phyloP scores from a whole-genome alignment of 805 yeast genomes.

The Wickerhamiella sergipiensis region DNA sequence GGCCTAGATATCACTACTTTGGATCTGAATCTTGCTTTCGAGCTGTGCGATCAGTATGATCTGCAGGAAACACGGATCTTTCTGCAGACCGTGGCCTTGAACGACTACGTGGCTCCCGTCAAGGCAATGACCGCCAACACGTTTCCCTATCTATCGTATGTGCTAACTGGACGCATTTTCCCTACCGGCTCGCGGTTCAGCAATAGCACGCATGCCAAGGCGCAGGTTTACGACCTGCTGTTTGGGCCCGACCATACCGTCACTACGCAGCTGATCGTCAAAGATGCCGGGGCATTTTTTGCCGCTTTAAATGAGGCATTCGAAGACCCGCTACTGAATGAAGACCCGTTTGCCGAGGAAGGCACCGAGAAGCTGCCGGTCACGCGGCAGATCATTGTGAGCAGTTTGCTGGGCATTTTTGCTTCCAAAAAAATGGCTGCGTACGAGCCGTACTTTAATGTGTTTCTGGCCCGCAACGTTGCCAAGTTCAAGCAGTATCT shows the following conservation, averaged over 20 bases:
- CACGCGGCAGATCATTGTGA: slow-evolving; percentile 66
- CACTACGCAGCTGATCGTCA: slow-evolving; percentile 1
- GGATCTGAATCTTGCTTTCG: slow-evolving; percentile 66
- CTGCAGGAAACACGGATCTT: slow-evolving; percentile 52
- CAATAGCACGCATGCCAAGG: slow-evolving; percentile 30
- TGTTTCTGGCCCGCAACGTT: slow-evolving; percentile 67
- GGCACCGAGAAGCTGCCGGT: slow-evolving; percentile 22
- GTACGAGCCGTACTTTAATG: slow-evolving; percentile 31
- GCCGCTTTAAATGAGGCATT: slow-evolving; percentile 66
- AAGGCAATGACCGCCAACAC: slow-evolving; percentile 8
- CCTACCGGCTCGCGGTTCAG: slow-evolving; percentile 42
- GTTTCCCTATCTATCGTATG: slow-evolving; percentile 53
- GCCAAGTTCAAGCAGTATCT: slow-evolving; percentile 80
- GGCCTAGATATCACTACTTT: slow-evolving; percentile 50
- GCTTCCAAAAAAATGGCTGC: slow-evolving; percentile 34
- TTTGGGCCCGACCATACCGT: slow-evolving; percentile 28
- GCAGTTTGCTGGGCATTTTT: slow-evolving; percentile 36
- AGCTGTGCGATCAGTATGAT: slow-evolving; percentile 41
- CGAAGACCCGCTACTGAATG: slow-evolving; percentile 67
- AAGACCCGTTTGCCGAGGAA: slow-evolving; percentile 29
- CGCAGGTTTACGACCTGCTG: slow-evolving; percentile 42
- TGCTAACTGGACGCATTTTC: slow-evolving; percentile 65
- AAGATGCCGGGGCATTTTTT: slow-evolving; percentile 33
- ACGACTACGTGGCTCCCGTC: slow-evolving; percentile 41
- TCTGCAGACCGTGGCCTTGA: slow-evolving; percentile 56